These are phyloP conservation scores for Paecilomyces sp. DNA, from an alignment of 2,329 filamentous ascomycete genomes.

Conservation along the genomic window DNA sequence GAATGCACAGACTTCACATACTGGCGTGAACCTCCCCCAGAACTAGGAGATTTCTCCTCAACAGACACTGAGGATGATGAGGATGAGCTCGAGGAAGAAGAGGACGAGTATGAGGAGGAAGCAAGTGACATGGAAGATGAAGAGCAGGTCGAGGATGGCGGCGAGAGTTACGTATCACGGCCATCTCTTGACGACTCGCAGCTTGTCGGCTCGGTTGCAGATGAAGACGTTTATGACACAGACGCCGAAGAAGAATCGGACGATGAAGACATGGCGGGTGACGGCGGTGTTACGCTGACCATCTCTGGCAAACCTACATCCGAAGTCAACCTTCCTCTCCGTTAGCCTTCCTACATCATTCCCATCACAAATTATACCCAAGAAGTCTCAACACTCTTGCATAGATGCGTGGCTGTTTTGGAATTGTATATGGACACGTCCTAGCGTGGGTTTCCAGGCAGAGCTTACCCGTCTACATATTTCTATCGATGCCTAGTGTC, in stretches of 20 bases:
- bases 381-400: not conserved
- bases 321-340: not conserved
- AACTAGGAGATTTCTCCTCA: slow-evolving; percentile 81
- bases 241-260: slow-evolving; percentile 36
- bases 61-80: slow-evolving; percentile 59
- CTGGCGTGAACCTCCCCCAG: slow-evolving; percentile 80
- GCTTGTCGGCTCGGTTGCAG: slow-evolving; percentile 24
- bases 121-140: slow-evolving; percentile 43
- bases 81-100: slow-evolving; percentile 46
- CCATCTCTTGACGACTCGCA: slow-evolving; percentile 39
- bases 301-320: not conserved
- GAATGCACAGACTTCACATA: slow-evolving; percentile 97
- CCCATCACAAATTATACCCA: not conserved
- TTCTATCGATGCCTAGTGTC: not conserved
- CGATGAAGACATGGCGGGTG: slow-evolving; percentile 16
- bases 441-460: not conserved
- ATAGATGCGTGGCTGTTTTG: not conserved
- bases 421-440: not conserved
- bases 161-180: slow-evolving; percentile 28
- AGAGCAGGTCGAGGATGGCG: slow-evolving; percentile 43
- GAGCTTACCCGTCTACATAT: not conserved
- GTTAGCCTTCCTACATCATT: not conserved
- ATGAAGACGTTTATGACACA: slow-evolving; percentile 8
- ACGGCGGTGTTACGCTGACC: slow-evolving; percentile 6
- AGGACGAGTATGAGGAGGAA: slow-evolving; percentile 44